These are phyloP conservation scores for Epichloe aotearoae DNA, from an alignment of 2,329 filamentous ascomycete species.

Conservation along the genomic window DNA sequence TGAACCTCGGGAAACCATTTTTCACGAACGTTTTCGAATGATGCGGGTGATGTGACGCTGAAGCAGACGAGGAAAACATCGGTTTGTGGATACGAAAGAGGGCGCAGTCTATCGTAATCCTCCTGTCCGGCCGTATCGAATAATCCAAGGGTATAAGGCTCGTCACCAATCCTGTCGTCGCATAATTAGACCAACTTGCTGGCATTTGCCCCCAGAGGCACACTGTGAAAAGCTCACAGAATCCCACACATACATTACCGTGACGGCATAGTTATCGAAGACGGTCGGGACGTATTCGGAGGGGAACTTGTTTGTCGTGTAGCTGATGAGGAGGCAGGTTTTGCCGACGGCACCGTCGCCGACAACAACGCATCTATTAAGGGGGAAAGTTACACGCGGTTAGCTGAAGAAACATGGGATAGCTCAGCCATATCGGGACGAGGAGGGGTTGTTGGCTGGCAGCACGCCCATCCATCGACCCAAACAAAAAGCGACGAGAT, in stretches of 20 bases:
- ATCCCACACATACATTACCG: slow-evolving; percentile 73
- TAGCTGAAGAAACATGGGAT: not conserved
- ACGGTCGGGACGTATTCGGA: slow-evolving; percentile 99
- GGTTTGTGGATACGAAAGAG: slow-evolving; percentile 94
- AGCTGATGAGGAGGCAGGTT: slow-evolving; percentile 97
- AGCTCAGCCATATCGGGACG: not conserved
- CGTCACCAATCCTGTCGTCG: slow-evolving; percentile 77
- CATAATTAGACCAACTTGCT: slow-evolving; percentile 7
- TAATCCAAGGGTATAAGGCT: slow-evolving; percentile 91
- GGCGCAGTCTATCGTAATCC: slow-evolving; percentile 95
- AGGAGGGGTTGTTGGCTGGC: not conserved
- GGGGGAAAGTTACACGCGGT: not conserved
- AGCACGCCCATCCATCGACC: not conserved
- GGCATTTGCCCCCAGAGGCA: not conserved
- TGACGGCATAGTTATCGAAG: slow-evolving; percentile 99
- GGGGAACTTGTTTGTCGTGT: slow-evolving; percentile 99
- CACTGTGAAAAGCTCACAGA: not conserved
- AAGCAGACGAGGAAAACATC: slow-evolving; percentile 99
- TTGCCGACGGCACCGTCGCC: slow-evolving; percentile 99
- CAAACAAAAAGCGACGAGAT: not conserved
- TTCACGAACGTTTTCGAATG: slow-evolving; percentile 97
- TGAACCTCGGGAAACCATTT: slow-evolving; percentile 99
- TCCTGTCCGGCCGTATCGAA: slow-evolving; percentile 99
- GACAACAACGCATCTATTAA: slow-evolving; percentile 82
- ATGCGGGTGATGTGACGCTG: slow-evolving; percentile 91